Conservation (phyloP, 306 rosid genomes). For the Alnus rubra region DNA sequence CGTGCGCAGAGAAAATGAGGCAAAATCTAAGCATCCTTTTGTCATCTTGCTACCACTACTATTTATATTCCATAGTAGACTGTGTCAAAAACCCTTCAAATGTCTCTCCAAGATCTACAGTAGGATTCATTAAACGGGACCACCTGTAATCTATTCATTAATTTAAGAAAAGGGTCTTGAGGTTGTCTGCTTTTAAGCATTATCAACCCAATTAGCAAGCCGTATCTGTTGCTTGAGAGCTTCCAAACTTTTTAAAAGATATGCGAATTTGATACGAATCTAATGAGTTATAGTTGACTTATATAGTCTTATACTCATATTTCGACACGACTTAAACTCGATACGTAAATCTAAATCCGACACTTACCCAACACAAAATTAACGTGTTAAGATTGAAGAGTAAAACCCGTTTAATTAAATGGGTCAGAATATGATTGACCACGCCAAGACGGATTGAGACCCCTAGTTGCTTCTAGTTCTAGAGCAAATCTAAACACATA, state of each 20-base stretch:
- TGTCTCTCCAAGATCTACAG: conserved; percentile 28
- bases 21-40: conserved; percentile 35
- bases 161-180: neutral
- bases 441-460: too few species aligned
- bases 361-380: too few species aligned
- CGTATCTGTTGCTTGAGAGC: neutral
- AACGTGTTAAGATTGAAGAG: too few species aligned
- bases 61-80: neutral
- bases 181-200: neutral
- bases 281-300: too few species aligned
- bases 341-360: too few species aligned
- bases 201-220: neutral
- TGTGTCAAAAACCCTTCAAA: conserved; percentile 23
- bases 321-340: too few species aligned
- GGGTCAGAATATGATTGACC: too few species aligned
- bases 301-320: too few species aligned
- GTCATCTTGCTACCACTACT: conserved; percentile 47
- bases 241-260: too few species aligned
- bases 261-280: too few species aligned
- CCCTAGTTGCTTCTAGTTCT: neutral
- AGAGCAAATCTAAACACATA: neutral
- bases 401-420: too few species aligned
- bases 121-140: conserved; percentile 18
- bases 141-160: neutral
- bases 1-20: conserved; percentile 41